These are phyloP conservation scores for Seiridium unicorne DNA, from an alignment of 2,329 filamentous ascomycete genomes.

Conservation along the genomic window DNA sequence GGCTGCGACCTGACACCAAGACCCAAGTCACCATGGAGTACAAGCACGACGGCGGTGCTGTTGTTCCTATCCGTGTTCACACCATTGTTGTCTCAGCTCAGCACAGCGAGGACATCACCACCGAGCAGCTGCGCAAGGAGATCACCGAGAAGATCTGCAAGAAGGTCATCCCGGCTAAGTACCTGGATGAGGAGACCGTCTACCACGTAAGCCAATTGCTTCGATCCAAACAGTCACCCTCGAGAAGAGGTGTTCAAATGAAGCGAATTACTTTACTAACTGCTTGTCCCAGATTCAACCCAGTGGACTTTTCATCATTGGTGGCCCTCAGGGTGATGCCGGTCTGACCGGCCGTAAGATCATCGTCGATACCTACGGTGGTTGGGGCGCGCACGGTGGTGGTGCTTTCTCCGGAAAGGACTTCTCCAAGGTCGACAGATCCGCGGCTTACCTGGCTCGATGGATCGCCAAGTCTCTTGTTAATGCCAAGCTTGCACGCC, in stretches of 20 bases:
- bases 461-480: constrained; percentile 99
- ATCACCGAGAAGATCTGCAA: constrained; percentile 97
- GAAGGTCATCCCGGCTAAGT: constrained; percentile 87
- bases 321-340: constrained; percentile 97
- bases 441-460: constrained; percentile 92
- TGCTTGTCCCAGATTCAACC: constrained; percentile 73
- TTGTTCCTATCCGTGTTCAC: constrained; percentile 89
- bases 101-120: constrained; percentile 84
- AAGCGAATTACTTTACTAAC: constrained; percentile 6
- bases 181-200: constrained; percentile 88
- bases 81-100: constrained; percentile 96
- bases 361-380: constrained; percentile 99
- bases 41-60: constrained; percentile 91
- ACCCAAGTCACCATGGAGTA: constrained; percentile 99
- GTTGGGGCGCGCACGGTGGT: constrained; percentile 99
- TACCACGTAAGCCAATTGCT: constrained; percentile 71
- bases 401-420: constrained; percentile 99
- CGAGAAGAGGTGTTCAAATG: no score
- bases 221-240: no score
- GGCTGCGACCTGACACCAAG: constrained; percentile 98
- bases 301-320: constrained; percentile 97
- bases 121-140: constrained; percentile 88
- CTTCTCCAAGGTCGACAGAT: constrained; percentile 99
- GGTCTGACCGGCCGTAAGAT: constrained; percentile 99
- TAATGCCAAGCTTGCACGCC: constrained; percentile 81